Conservation (phyloP, 2,329 filamentous ascomycete genomes). For the Stachybotrys chlorohalonatus region DNA sequence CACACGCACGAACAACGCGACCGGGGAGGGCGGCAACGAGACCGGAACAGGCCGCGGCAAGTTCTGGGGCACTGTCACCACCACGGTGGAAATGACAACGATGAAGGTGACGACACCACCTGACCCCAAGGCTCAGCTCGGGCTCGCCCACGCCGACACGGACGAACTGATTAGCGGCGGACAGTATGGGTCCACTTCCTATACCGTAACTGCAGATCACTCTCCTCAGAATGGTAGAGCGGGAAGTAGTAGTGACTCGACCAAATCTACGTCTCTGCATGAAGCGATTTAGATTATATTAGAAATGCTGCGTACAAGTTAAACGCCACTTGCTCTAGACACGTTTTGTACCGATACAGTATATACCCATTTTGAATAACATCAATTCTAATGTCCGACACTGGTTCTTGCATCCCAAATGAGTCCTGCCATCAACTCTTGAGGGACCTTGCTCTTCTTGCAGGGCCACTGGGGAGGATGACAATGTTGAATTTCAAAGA, state of each 20-base stretch:
- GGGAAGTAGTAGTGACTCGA: background rate
- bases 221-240: background rate
- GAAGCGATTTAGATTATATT: background rate
- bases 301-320: background rate
- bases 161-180: background rate
- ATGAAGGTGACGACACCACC: background rate
- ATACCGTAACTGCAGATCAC: background rate
- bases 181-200: background rate
- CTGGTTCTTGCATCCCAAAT: too few relatives aligned
- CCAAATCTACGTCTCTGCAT: background rate
- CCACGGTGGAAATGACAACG: background rate
- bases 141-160: background rate
- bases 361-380: too few relatives aligned
- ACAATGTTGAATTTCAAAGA: too few relatives aligned
- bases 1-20: background rate
- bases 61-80: background rate
- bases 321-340: background rate
- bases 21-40: background rate
- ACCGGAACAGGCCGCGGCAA: background rate
- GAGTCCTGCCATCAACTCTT: too few relatives aligned
- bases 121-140: background rate
- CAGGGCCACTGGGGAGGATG: too few relatives aligned
- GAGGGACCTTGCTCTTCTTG: too few relatives aligned
- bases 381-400: too few relatives aligned
- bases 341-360: background rate